Base-by-base conservation (phyloP, 495 filamentous ascomycete genomes). In the Aspergillus biplanus region DNA sequence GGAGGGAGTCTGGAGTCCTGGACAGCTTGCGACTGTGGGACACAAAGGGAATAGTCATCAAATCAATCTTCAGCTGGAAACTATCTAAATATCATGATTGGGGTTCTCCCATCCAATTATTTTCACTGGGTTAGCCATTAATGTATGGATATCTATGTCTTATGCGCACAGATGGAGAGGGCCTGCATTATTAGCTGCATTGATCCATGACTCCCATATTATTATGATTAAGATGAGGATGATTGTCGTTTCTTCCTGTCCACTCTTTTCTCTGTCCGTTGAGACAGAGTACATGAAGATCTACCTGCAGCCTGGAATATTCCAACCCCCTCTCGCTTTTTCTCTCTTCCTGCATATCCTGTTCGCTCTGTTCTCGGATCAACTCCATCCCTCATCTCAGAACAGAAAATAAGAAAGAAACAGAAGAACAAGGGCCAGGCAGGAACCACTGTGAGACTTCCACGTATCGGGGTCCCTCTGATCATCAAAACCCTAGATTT, bases 391-490 rank as follows among this genome's bases (percentile, higher is more conserved):
- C 13, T n/a, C 52, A 33, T 32, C 32, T 54, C 21, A 21, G 3
- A 49, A 49, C n/a, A 49, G 21, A 13, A 49, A 50, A 49, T 21
- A 18, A 21, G 21, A 50, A 50, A 50, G 47, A 16, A 49, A 27
- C 16, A 18, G 13, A 49, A 49, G 16, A 50, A 50, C 18, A 27
- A 44, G n/a, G 39, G 39, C 11, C 16, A 8, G 47, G 21, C 6
- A 18, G 47, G 21, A 50, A 50, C 16, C 16, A 50, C 47, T 50
- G 47, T 9, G 47, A 50, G 21, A 50, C 39, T 44, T 13, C 39
- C 39, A 44, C 39, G 39, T 44, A 44, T 44, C 39, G n/a, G n/a
- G 42, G 47, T 62, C 47, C 52, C 32, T 44, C 61, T 57, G 61
- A 63, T 57, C 61, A 63, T 15, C 42, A 33, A n/a, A 27, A 39